Evolutionary conservation across 345 rosid species (phyloP).

Genomic region (Psidium friedrichsthalianum): DNA sequence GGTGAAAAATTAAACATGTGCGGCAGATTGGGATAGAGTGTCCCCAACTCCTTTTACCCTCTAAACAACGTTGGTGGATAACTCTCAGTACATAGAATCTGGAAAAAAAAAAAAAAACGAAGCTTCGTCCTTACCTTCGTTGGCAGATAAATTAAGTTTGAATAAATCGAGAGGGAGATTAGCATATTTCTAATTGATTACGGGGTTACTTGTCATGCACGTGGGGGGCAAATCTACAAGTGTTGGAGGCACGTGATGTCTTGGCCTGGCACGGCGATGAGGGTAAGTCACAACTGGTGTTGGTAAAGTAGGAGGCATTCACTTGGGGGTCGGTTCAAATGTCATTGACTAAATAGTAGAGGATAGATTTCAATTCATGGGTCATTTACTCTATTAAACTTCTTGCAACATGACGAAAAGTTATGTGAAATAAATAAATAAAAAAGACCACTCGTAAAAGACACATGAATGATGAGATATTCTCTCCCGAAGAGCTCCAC

Average conservation of each 20-base stretch:
- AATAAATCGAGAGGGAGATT: not conserved
- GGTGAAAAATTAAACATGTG: not conserved
- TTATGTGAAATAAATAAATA: not conserved
- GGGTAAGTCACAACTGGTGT: not conserved
- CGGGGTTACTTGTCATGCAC: not conserved
- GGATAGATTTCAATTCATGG: not conserved
- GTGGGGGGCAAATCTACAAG: not conserved
- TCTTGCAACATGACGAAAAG: not conserved
- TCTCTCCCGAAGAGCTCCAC: not conserved
- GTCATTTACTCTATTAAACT: not conserved
- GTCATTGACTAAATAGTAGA: not conserved
- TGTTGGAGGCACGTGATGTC: not conserved
- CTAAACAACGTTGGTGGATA: not conserved
- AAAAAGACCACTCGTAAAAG: not conserved
- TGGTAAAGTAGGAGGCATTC: not conserved
- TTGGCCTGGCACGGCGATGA: not conserved
- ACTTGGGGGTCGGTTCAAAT: not conserved
- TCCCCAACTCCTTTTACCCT: not conserved
- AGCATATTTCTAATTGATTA: not conserved
- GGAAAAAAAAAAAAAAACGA: not conserved
- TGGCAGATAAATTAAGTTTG: not conserved
- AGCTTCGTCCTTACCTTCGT: not conserved
- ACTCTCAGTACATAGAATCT: not conserved
- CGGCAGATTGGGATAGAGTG: not conserved
- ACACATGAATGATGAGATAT: not conserved